A percentile compares a stretch with the other conserved stretches of the same genome.
phyloP scores from a whole-genome alignment of 2,329 filamentous ascomycete species.

The Aspergillus sp. region DNA sequence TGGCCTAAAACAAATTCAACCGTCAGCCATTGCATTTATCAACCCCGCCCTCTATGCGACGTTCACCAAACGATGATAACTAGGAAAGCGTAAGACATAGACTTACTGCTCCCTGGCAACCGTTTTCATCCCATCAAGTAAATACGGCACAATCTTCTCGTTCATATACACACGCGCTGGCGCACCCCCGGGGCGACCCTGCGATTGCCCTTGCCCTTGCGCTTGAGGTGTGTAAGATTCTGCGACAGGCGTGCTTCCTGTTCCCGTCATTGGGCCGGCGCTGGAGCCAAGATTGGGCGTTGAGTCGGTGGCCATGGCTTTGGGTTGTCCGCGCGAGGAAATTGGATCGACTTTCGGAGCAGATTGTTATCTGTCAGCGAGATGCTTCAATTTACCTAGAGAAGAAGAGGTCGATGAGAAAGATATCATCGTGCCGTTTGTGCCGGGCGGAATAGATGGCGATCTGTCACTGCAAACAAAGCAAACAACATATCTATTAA shows the following conservation, averaged over 20 bases:
- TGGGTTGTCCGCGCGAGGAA: too few species aligned
- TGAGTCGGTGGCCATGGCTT: slow-evolving; percentile 5
- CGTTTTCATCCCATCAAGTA: slow-evolving; percentile 68
- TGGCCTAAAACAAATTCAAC: slow-evolving; percentile 40
- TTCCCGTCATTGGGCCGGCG: slow-evolving; percentile 16
- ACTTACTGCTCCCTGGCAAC: slow-evolving; percentile 63
- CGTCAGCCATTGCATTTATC: too few species aligned
- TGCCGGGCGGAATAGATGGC: too few species aligned
- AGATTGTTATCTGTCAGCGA: too few species aligned
- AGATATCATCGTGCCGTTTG: too few species aligned
- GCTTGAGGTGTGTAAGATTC: slow-evolving; percentile 28
- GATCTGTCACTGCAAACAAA: slow-evolving; percentile 8
- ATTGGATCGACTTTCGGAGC: too few species aligned
- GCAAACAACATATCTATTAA: slow-evolving; percentile 6
- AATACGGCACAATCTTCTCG: slow-evolving; percentile 56
- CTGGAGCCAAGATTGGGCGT: slow-evolving; percentile 11
- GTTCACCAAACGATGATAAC: background rate
- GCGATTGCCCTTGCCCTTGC: slow-evolving; percentile 18
- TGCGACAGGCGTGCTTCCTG: slow-evolving; percentile 20
- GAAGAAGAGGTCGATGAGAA: too few species aligned
- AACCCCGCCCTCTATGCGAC: background rate
- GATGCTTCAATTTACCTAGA: too few species aligned
- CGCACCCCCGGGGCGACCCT: slow-evolving; percentile 54
- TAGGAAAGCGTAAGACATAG: background rate
- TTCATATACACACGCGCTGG: slow-evolving; percentile 65